Conservation (phyloP, 2,329 filamentous ascomycete genomes). For the Myriosclerotinia curreyana region DNA sequence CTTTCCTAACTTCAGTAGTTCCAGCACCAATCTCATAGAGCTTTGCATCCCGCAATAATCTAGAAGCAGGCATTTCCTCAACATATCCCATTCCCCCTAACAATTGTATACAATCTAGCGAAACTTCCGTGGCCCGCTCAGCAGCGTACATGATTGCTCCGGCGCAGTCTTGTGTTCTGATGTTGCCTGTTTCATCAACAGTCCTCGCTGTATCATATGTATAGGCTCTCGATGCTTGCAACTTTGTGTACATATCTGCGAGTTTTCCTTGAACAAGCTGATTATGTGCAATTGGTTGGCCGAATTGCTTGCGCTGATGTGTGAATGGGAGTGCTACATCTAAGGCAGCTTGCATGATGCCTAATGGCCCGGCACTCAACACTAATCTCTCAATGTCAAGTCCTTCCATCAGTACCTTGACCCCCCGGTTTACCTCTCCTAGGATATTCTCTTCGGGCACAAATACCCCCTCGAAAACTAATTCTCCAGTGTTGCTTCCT, state of each 20-base stretch:
- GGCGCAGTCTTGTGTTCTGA: constrained; percentile 88
- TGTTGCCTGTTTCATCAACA: constrained; percentile 71
- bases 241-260: constrained; percentile 96
- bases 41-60: constrained; percentile 72
- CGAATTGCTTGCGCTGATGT: constrained; percentile 87
- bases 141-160: constrained; percentile 92
- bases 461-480: constrained; percentile 87
- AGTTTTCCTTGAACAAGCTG: constrained; percentile 91
- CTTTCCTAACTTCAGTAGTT: constrained; percentile 87
- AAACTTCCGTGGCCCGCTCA: constrained; percentile 82
- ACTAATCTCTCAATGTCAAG: constrained; percentile 92
- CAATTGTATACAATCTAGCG: constrained; percentile 85
- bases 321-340: constrained; percentile 86
- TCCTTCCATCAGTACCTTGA: constrained; percentile 91
- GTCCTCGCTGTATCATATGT: constrained; percentile 78
- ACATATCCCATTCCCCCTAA: constrained; percentile 95
- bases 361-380: constrained; percentile 83
- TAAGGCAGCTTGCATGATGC: constrained; percentile 88
- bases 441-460: constrained; percentile 80
- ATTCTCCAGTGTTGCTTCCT: constrained; percentile 91
- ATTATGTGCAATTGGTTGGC: constrained; percentile 80
- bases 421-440: constrained; percentile 75
- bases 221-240: constrained; percentile 79
- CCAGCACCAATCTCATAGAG: constrained; percentile 97
- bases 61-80: constrained; percentile 88